Evolutionary conservation across 495 filamentous ascomycete species (phyloP).

Genomic region (Xylaria venustula): DNA sequence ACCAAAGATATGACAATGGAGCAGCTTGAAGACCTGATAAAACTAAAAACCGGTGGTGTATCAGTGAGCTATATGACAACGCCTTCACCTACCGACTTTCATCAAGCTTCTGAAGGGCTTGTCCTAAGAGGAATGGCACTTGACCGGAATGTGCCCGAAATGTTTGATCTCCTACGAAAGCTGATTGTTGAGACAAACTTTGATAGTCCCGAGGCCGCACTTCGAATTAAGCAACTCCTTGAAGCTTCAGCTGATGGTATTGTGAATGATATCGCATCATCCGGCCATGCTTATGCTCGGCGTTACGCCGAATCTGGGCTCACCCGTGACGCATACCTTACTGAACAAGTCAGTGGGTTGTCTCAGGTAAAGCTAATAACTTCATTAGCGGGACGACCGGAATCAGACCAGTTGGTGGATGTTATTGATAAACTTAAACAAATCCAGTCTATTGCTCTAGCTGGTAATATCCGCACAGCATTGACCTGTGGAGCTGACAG

Average conservation of each 20-base stretch:
- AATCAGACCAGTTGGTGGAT: conserved; percentile 64
- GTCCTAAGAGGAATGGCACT: conserved; percentile 80
- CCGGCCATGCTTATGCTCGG: conserved; percentile 81
- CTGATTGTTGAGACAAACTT: conserved; percentile 87
- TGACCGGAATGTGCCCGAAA: conserved; percentile 82
- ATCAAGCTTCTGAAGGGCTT: conserved; percentile 73
- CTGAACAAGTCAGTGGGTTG: conserved; percentile 81
- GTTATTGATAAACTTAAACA: conserved; percentile 80
- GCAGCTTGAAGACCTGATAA: conserved; percentile 90
- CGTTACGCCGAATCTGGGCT: conserved; percentile 78
- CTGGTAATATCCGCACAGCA: conserved; percentile 68
- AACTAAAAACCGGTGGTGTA: conserved; percentile 93
- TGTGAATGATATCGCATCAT: conserved; percentile 84
- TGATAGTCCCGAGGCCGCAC: conserved; percentile 72
- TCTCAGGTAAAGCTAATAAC: conserved; percentile 87
- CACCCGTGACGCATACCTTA: conserved; percentile 63
- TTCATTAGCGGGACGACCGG: conserved; percentile 49
- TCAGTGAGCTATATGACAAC: conserved; percentile 74
- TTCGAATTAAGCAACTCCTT: conserved; percentile 79
- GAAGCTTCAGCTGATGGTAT: conserved; percentile 83
- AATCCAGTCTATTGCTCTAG: conserved; percentile 77
- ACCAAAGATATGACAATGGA: conserved; percentile 88
- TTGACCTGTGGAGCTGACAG: conserved; percentile 80
- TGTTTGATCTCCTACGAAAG: conserved; percentile 82
- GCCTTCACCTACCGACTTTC: conserved; percentile 69